Conservation (phyloP, 371 early-diverging fungal species). For the Fennellomyces sp. region DNA sequence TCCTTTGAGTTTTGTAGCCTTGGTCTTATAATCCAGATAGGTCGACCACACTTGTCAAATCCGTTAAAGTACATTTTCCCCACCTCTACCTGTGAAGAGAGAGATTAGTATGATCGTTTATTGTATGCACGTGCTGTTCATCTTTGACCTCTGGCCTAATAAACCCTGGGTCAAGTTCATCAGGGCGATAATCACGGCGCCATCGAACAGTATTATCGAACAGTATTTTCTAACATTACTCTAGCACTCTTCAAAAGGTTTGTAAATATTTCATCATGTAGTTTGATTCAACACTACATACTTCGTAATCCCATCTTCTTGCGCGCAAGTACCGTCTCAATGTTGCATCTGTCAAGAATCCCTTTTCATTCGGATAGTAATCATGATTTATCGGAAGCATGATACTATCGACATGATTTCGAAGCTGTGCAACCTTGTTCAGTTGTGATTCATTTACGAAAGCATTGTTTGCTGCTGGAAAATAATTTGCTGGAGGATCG, state of each 20-base stretch:
- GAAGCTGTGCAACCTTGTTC: constrained; percentile 44
- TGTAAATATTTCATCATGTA: neutral
- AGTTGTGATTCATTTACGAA: constrained; percentile 50
- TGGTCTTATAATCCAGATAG: constrained; percentile 75
- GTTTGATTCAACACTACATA: constrained; percentile 5
- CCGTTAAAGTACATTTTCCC: constrained; percentile 87
- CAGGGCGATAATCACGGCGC: constrained; percentile 76
- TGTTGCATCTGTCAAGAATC: constrained; percentile 60
- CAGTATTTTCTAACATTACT: constrained; percentile 56
- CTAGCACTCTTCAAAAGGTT: neutral
- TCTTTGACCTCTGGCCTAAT: constrained; percentile 70
- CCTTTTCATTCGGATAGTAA: constrained; percentile 51
- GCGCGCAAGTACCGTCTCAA: constrained; percentile 79
- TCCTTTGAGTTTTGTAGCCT: constrained; percentile 80
- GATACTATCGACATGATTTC: constrained; percentile 50
- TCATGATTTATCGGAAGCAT: constrained; percentile 52
- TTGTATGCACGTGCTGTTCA: neutral
- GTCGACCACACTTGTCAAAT: constrained; percentile 69
- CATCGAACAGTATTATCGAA: constrained; percentile 77
- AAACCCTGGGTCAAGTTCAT: constrained; percentile 69
- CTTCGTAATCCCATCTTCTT: constrained; percentile 69
- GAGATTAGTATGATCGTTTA: neutral
- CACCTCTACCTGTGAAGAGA: constrained; percentile 50
- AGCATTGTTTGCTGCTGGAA: constrained; percentile 2
- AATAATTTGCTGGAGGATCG: neutral